Base-by-base conservation (phyloP, 2,329 filamentous ascomycete species). In the Trichophaea hybrida region DNA sequence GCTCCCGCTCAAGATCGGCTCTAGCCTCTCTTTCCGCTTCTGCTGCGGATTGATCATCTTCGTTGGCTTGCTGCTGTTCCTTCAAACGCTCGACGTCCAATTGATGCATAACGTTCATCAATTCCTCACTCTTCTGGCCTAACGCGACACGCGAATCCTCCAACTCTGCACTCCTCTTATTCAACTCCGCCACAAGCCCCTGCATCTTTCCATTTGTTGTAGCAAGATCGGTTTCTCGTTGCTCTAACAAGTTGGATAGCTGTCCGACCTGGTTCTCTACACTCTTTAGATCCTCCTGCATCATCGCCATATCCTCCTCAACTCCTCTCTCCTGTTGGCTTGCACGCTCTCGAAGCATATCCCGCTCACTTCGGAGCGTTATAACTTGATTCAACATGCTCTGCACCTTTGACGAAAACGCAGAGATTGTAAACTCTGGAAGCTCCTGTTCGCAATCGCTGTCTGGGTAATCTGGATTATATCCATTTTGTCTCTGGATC, bases 261-360 rank as follows among this genome's bases (percentile, higher is more conserved):
- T 58, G 57, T 31, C 64, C 61, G 6, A 65, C 58, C 31, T 66
- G 61, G 17, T 38, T 77, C 34, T 62, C 63, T 13, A 64, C 48
- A 5, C 52, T 48, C 2, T 62, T 57, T 31, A 53, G 51, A 12
- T 65, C 64, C 34, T 61, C 61, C 17, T 59, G 58, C 34, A 65
- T 54, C 24, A 35, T 57, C 44, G 58, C 37, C 7, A 50, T 33
- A 54, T 66, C 61, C 12, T 59, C 58, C n/a, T 65, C 54, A 15
- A 63, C 56, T 33, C 38, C 79, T 69, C 94, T 88, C 60, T 90
- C 85, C 73, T 97, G 91, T 71, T 97, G 90, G 74, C 94, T 91
- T 69, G 96, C 91, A 71, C 97, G 90, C 48, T 89, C 82, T 69
- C 91, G 85, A 6, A 97, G 78, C 24, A 95, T 90, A 44, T 55